Base-by-base conservation (phyloP, 2,329 filamentous ascomycete genomes). In the Lachnellula willkommii region DNA sequence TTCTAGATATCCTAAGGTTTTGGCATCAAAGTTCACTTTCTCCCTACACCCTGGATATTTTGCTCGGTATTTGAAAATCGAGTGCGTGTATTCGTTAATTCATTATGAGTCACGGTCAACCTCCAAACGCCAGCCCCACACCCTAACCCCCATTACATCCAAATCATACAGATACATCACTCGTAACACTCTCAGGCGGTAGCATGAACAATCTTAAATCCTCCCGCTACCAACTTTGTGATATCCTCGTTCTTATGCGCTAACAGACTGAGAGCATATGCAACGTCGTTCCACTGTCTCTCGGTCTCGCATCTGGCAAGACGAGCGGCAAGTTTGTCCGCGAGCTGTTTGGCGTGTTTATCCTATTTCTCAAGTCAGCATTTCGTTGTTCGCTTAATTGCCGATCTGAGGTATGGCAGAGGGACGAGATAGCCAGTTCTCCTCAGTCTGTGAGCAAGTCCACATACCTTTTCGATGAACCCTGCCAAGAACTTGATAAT, bases 201-300 rank as follows among this genome's bases (percentile, higher is more conserved):
- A 17, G 80, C 77, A 65, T 83, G 83, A 47, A 92, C 79, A 51
- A 92, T 74, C 70, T 83, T 87, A 74, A 90, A 94, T 0, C 90
- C 90, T 59, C 89, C 89, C 0, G 80, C 74, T 17, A 95, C 79
- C 57, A 86, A 70, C 76, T 91, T 94, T 57, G 81, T 79, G 55
- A 95, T 95, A 47, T 95, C 90, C 68, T 95, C 90, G 66, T 93
- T 93, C 77, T 94, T 95, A 71, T 99, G 94, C 68, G 91, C 92
- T 55, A 99, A 74, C 57, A 96, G 74, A 2, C 90, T 90, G 57
- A 99, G 75, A 3, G 92, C 92, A 75, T 91, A 99, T 0, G 93
- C 90, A 45, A 97, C 92, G 73, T 99, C 94, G 69, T 93, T 95
- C 94, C 94, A 99, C 70, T 97, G 92, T 61, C 92, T 80, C 74